These are phyloP conservation scores for Fragaria iinumae DNA, from an alignment of 306 rosid species.

Conservation along the genomic window DNA sequence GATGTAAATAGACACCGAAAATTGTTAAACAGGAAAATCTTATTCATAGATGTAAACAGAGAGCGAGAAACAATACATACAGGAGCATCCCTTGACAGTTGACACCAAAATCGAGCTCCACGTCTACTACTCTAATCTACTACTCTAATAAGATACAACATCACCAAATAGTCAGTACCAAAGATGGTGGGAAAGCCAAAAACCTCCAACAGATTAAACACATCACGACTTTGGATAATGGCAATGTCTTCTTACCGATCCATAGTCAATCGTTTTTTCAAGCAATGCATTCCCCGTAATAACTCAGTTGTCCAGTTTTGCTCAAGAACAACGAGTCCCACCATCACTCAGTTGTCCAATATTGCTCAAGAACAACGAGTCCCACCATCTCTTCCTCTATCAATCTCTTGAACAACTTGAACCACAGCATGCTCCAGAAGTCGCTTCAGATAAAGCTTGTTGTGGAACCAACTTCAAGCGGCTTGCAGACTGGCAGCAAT, in stretches of 20 bases:
- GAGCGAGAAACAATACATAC: background rate
- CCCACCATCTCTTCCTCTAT: background rate
- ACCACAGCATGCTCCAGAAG: background rate
- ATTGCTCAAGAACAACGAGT: background rate
- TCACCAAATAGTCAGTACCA: background rate
- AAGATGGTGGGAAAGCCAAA: background rate
- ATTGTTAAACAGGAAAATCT: background rate
- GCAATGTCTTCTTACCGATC: background rate
- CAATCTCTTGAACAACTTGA: background rate
- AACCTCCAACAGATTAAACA: background rate
- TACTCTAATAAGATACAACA: background rate
- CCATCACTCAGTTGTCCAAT: background rate
- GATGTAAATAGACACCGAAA: background rate
- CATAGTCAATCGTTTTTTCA: background rate
- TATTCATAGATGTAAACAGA: background rate
- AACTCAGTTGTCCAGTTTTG: background rate
- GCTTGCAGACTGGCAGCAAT: background rate
- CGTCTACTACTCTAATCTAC: background rate
- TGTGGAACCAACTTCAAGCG: background rate
- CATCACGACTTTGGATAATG: background rate
- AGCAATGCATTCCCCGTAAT: background rate
- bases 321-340: background rate
- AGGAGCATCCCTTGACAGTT: background rate
- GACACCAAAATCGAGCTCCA: background rate
- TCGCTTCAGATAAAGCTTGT: background rate